Conservation (phyloP, 1,284 basidiomycete species). For the Pholiota adiposa region DNA sequence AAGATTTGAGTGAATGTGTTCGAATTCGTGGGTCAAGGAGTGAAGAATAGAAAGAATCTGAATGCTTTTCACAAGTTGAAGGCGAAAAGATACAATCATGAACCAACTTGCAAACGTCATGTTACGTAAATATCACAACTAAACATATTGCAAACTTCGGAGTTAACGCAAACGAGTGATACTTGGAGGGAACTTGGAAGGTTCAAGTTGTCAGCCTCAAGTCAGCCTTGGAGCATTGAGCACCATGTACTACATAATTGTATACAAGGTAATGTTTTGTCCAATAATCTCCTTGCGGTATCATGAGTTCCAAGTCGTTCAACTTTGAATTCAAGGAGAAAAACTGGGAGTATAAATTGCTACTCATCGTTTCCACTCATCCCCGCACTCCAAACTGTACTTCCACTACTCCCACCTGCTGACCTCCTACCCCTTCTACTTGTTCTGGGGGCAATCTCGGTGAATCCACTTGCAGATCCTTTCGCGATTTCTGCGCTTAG, state of each 20-base stretch:
- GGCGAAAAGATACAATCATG: neutral
- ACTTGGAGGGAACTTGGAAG: too few species aligned
- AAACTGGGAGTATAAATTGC: neutral
- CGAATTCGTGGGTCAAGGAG: too few species aligned
- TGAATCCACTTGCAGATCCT: slow-evolving; percentile 74
- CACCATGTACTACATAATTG: too few species aligned
- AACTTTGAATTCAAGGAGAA: too few species aligned
- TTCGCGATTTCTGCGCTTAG: slow-evolving; percentile 78
- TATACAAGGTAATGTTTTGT: too few species aligned
- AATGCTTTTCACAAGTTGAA: neutral
- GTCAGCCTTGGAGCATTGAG: too few species aligned
- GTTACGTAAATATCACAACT: too few species aligned
- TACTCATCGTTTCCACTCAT: slow-evolving; percentile 63
- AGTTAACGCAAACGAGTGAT: too few species aligned
- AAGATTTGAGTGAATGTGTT: neutral
- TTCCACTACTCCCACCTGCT: slow-evolving; percentile 64
- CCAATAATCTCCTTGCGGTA: too few species aligned
- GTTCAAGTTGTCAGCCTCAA: too few species aligned
- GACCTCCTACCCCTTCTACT: slow-evolving; percentile 63
- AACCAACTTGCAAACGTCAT: slow-evolving; percentile 25
- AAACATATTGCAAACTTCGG: too few species aligned
- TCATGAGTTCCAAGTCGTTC: too few species aligned
- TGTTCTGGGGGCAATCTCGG: slow-evolving; percentile 64
- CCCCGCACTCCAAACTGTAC: slow-evolving; percentile 84
- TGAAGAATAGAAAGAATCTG: neutral